Evolutionary conservation across 192 early-diverging fungal genomes (phyloP).

Genomic region (Dissophora globulifera): DNA sequence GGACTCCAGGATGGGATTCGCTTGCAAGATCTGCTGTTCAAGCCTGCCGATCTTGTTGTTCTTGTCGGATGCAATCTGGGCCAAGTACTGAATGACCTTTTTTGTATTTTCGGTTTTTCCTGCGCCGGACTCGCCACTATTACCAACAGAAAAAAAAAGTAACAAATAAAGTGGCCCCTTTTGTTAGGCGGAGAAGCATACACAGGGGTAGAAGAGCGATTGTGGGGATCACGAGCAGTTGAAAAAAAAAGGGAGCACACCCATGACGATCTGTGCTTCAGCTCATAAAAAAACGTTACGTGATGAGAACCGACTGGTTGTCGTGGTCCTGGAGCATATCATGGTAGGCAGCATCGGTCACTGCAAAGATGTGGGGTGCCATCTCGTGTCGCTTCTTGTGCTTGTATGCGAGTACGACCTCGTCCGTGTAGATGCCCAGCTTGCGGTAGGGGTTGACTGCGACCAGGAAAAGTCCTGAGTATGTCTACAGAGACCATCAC

Average conservation of each 20-base stretch:
- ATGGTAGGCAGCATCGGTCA: slow-evolving; percentile 93
- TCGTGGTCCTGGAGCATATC: slow-evolving; percentile 94
- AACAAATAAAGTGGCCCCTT: neutral
- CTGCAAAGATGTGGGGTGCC: slow-evolving; percentile 91
- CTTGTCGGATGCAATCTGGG: slow-evolving; percentile 82
- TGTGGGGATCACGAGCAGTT: no score
- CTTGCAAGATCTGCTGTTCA: slow-evolving; percentile 93
- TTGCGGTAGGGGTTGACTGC: slow-evolving; percentile 97
- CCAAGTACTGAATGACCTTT: slow-evolving; percentile 98
- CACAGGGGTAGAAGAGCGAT: no score
- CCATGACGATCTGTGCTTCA: no score
- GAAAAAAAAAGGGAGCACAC: no score
- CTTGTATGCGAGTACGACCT: slow-evolving; percentile 76
- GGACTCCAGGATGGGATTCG: slow-evolving; percentile 97
- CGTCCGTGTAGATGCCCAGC: slow-evolving; percentile 89
- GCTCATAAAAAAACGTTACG: no score
- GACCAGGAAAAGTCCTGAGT: slow-evolving; percentile 98
- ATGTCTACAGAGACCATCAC: no score
- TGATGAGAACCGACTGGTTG: slow-evolving; percentile 98
- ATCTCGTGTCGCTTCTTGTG: slow-evolving; percentile 77
- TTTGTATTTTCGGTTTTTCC: slow-evolving; percentile 99
- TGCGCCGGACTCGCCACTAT: slow-evolving; percentile 96
- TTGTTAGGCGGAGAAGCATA: neutral
- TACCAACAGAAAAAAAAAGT: neutral
- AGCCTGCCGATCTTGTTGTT: slow-evolving; percentile 65